Evolutionary conservation across 2,329 filamentous ascomycete species (phyloP).

Genomic region (Dothideomycetidae sp.): DNA sequence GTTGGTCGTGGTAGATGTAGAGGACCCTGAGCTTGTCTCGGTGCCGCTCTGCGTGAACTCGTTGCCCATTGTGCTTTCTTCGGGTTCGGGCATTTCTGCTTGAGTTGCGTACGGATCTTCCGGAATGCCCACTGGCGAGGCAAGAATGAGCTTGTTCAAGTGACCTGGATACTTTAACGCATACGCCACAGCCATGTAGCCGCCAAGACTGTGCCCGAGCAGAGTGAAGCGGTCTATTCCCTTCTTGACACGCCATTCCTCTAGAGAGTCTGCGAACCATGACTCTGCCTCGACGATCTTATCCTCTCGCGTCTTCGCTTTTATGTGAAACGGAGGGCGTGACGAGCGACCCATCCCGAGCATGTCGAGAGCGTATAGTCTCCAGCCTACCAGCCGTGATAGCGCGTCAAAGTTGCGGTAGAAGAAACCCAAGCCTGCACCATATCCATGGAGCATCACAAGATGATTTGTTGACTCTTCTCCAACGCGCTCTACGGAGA

Average conservation of each 20-base stretch:
- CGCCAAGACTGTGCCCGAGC: constrained; percentile 82
- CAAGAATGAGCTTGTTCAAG: constrained; percentile 90
- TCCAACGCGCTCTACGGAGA: constrained; percentile 70
- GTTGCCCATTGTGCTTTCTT: constrained; percentile 55
- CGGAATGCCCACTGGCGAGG: constrained; percentile 85
- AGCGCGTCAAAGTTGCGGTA: constrained; percentile 95
- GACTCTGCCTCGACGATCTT: constrained; percentile 81
- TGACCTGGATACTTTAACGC: constrained; percentile 91
- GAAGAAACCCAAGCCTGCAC: constrained; percentile 90
- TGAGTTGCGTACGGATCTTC: constrained; percentile 83
- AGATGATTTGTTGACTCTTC: constrained; percentile 72
- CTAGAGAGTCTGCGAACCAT: constrained; percentile 91
- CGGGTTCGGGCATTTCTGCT: constrained; percentile 64
- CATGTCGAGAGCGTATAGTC: constrained; percentile 86
- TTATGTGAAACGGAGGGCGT: constrained; percentile 69
- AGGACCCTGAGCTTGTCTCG: constrained; percentile 32
- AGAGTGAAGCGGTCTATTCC: constrained; percentile 90
- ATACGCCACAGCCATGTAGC: constrained; percentile 89
- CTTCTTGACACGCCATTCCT: constrained; percentile 83
- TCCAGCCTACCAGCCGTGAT: constrained; percentile 66
- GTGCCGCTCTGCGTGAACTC: constrained; percentile 69
- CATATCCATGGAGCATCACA: constrained; percentile 94
- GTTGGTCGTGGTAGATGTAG: constrained; percentile 40
- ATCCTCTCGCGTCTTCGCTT: constrained; percentile 62
- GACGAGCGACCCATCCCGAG: constrained; percentile 86